These are phyloP conservation scores for Cercospora sp. DNA, from an alignment of 2,329 filamentous ascomycete species.

Conservation along the genomic window DNA sequence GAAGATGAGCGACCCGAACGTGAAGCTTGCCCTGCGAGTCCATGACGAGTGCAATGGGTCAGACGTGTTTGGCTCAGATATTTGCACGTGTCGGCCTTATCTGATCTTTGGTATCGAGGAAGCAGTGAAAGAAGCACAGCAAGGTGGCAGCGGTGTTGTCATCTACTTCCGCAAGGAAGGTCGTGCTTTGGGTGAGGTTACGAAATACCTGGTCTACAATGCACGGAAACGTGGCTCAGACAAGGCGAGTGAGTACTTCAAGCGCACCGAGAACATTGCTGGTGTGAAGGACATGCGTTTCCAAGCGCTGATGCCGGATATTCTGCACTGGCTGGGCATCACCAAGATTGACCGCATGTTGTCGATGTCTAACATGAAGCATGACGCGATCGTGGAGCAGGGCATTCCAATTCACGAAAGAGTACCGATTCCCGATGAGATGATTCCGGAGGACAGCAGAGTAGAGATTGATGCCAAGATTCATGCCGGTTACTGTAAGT, in stretches of 20 bases:
- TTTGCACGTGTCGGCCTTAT: slow-evolving; percentile 94
- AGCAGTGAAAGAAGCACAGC: slow-evolving; percentile 94
- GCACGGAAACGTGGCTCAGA: slow-evolving; percentile 76
- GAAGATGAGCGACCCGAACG: slow-evolving; percentile 86
- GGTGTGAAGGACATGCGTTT: slow-evolving; percentile 94
- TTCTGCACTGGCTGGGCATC: slow-evolving; percentile 96
- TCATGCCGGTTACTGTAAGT: slow-evolving; percentile 69
- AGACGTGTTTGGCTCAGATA: slow-evolving; percentile 96
- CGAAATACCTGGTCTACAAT: slow-evolving; percentile 82
- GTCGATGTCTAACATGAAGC: slow-evolving; percentile 98
- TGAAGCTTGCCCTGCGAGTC: slow-evolving; percentile 77
- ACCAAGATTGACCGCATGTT: slow-evolving; percentile 98
- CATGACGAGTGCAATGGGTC: slow-evolving; percentile 92
- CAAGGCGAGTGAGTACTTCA: slow-evolving; percentile 87
- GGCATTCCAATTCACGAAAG: slow-evolving; percentile 31
- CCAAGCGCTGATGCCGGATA: slow-evolving; percentile 90
- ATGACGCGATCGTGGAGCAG: slow-evolving; percentile 76
- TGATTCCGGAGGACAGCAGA: slow-evolving; percentile 90
- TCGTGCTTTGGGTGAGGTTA: slow-evolving; percentile 89
- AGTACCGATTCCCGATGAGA: slow-evolving; percentile 86
- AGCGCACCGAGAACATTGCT: slow-evolving; percentile 96
- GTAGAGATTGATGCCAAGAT: slow-evolving; percentile 99
- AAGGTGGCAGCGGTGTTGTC: slow-evolving; percentile 87
- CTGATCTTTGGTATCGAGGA: slow-evolving; percentile 97
- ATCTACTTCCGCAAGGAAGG: slow-evolving; percentile 99